Percentiles rank a stretch among this genome's conserved stretches.
These are phyloP conservation scores for Nothomitra cinnamomea DNA, from an alignment of 2,329 filamentous ascomycete species.

Conservation along the genomic window DNA sequence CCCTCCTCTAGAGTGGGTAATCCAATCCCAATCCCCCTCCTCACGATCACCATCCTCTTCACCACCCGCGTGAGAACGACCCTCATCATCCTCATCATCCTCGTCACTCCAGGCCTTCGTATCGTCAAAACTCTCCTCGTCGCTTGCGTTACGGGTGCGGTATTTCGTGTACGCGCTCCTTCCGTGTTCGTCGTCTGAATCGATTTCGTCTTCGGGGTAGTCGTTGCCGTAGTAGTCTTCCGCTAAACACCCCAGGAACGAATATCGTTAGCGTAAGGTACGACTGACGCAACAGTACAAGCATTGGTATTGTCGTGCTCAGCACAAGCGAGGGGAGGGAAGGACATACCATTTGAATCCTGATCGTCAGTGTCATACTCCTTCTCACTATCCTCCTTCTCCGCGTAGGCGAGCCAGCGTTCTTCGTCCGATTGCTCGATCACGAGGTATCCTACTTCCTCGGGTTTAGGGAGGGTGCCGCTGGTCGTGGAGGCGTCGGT, in stretches of 20 bases:
- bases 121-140: neutral
- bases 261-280: neutral
- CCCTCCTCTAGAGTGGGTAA: too few species aligned
- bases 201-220: constrained; percentile 27
- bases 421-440: constrained; percentile 24
- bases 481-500: constrained; percentile 18
- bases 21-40: too few species aligned
- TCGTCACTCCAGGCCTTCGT: neutral
- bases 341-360: constrained; percentile 35
- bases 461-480: constrained; percentile 31
- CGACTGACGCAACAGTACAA: neutral
- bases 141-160: neutral
- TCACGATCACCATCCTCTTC: too few species aligned
- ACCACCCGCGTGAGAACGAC: neutral
- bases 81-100: neutral
- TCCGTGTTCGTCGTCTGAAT: constrained; percentile 26
- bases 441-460: constrained; percentile 9
- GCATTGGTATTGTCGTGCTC: neutral
- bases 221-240: constrained; percentile 33
- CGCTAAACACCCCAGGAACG: constrained; percentile 18
- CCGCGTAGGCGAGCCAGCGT: constrained; percentile 38
- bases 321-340: constrained; percentile 5
- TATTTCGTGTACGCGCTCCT: neutral
- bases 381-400: constrained; percentile 31
- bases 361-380: constrained; percentile 43